Evolutionary conservation across 2,329 filamentous ascomycete genomes (phyloP).

Genomic region (Septoria linicola): DNA sequence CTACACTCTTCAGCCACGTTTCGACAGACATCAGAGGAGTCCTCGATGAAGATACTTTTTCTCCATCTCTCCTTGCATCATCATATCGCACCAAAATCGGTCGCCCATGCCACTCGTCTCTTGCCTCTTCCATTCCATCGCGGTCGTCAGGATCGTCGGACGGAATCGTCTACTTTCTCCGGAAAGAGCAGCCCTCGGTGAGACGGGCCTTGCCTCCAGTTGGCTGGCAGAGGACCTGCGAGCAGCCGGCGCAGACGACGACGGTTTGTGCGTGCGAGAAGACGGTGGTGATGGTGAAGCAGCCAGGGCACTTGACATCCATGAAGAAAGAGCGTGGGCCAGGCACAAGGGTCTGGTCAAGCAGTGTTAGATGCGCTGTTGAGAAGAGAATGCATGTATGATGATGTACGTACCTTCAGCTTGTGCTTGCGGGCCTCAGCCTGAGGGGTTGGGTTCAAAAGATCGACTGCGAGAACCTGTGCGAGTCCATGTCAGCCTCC

Average conservation of each 20-base stretch:
- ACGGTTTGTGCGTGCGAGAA: slow-evolving; percentile 99
- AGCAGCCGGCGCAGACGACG: slow-evolving; percentile 99
- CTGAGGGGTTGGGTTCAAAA: slow-evolving; percentile 97
- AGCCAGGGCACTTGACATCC: slow-evolving; percentile 99
- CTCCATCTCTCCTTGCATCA: too few relatives aligned
- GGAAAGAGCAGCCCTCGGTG: slow-evolving; percentile 99
- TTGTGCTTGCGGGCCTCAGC: slow-evolving; percentile 99
- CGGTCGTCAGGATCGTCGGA: slow-evolving; percentile 31
- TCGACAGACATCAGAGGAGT: too few relatives aligned
- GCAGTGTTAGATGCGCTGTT: slow-evolving; percentile 9
- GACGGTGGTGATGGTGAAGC: slow-evolving; percentile 99
- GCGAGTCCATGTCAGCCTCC: slow-evolving; percentile 28
- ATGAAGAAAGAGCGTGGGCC: slow-evolving; percentile 99
- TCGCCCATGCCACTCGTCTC: slow-evolving; percentile 1
- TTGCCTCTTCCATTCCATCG: slow-evolving; percentile 20
- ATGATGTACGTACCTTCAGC: slow-evolving; percentile 76
- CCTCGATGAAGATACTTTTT: too few relatives aligned
- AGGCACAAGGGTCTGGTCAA: slow-evolving; percentile 67
- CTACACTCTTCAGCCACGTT: too few relatives aligned
- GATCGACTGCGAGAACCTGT: slow-evolving; percentile 99
- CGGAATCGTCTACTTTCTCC: slow-evolving; percentile 83
- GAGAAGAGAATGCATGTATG: background rate
- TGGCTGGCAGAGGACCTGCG: slow-evolving; percentile 98
- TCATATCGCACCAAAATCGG: background rate
- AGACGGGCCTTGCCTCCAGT: slow-evolving; percentile 98